These are phyloP conservation scores for Candida sanyaensis DNA, from an alignment of 1,139 yeast species.

Conservation along the genomic window DNA sequence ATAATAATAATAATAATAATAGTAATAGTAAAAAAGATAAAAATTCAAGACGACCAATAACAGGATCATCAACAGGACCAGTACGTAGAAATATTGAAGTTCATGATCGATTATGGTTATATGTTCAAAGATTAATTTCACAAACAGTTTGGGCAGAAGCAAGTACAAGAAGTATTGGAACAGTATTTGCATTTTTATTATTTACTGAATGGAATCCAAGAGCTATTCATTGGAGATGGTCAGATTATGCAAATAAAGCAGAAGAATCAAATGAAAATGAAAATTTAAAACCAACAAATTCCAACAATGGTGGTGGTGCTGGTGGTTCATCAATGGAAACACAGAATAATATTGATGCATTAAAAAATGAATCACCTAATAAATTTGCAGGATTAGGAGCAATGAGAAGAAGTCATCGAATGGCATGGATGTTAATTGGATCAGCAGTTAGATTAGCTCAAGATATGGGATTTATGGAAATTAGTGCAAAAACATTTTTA, in stretches of 20 bases:
- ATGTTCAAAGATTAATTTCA: constrained; percentile 78
- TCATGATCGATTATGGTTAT: constrained; percentile 81
- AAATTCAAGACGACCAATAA: constrained; percentile 15
- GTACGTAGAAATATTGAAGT: constrained; percentile 57
- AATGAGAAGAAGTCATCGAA: constrained; percentile 80
- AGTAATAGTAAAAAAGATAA: too few species aligned
- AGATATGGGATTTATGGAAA: constrained; percentile 79
- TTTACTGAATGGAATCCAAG: constrained; percentile 96
- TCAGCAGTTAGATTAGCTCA: constrained; percentile 85
- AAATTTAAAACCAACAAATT: neutral
- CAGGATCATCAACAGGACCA: constrained; percentile 21
- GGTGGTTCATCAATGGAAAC: too few species aligned
- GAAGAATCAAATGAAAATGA: constrained; percentile 31
- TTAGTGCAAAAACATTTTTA: constrained; percentile 69
- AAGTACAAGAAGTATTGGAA: constrained; percentile 82
- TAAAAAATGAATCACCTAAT: constrained; percentile 29
- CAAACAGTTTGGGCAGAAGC: constrained; percentile 96
- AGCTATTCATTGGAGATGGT: constrained; percentile 88
- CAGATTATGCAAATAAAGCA: constrained; percentile 77
- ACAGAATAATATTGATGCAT: too few species aligned
- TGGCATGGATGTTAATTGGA: constrained; percentile 95
- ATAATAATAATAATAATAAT: too few species aligned
- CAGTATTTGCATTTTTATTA: constrained; percentile 80
- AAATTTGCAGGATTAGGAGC: constrained; percentile 75
- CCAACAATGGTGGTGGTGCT: too few species aligned